Evolutionary conservation across 306 rosid species (phyloP), one percentile per base, ranked within the genome.

Genomic region (Trichosanthes truncata): DNA sequence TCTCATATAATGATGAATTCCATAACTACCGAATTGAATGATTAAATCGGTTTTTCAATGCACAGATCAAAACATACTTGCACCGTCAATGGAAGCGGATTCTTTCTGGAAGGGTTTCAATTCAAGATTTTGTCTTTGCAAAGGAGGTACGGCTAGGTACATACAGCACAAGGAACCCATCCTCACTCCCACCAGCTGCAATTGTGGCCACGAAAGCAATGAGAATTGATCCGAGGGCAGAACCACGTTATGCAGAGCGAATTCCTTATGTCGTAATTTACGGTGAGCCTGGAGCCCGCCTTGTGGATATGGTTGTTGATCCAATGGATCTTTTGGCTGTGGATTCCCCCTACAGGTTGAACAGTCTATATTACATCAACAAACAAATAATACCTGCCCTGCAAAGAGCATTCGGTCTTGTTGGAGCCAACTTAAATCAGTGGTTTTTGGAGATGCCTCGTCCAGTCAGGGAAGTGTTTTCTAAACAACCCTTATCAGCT

Each of bases 171-270:
- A 90, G 90, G 87, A 82, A 69, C 26, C 46, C 86, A 62, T 88
- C 97, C n/a, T 89, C 92, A 62, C 95, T 94, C 84, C 98, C 97
- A 83, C 97, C 98, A 23, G 97, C 97, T 31, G 98, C 98, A 82
- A 90, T 94, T 86, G 98, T 94, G 53, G 97, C 98, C 80, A 83
- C 89, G 18, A 94, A 94, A 86, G 98, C 97, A 38, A 92, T 87
- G 93, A 89, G 87, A 85, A 78, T 78, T 73, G 97, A 94, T 81
- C 97, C 90, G 35, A 91, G 98, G 86, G 97, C 97, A 38, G 98
- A 94, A 85, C 98, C 98, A 36, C 89, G 97, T 26, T 92, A 92
- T 84, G 98, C 86, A 21, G 97, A 94, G 84, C 84, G 98, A 81
- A 76, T 94, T 79, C 97, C 97, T 63, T 92, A 92, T 21, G 89